Base-by-base conservation (phyloP, 495 filamentous ascomycete species). In the Penicillium antarcticum region DNA sequence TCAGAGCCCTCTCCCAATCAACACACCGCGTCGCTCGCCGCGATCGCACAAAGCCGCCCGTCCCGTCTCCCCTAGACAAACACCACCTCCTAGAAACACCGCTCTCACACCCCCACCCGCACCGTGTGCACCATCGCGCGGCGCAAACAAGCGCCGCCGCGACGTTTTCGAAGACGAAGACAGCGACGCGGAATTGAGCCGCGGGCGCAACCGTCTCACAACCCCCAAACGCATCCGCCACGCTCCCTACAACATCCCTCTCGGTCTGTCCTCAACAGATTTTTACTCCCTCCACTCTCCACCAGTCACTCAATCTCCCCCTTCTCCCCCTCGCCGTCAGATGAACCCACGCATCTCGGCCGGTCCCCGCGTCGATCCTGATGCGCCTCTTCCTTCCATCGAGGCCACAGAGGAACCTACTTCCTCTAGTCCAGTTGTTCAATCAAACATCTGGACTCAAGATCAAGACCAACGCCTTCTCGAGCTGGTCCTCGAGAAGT, bases 391-490 rank as follows among this genome's bases (percentile, higher is more conserved):
- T 7, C 72, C 70, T n/a, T 75, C 71, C 9, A 71, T 72, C 21
- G 67, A 75, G 59, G 63, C 63, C 26, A 44, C 70, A 42, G 48
- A 72, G 33, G 60, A 63, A 8, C 13, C 36, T 29, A 19, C 43
- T 19, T 23, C 53, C 3, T 34, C 54, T 24, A 10, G 47, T 7
- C 26, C 45, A 16, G 71, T 9, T 7, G 26, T 4, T 29, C 26
- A 29, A 29, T 29, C 26, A 7, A 29, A 81, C 45, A 57, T 61
- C 12, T 90, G 87, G 87, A 79, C 81, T 34, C 71, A 76, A 5
- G 82, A 85, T 42, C 85, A 91, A 55, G 87, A 91, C 65, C 73
- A 84, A 44, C 77, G 83, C 18, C 73, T 92, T 5, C 80, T 91
- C 19, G 81, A 88, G 60, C 70, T 89, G 23, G 87, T 91, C 29